These are phyloP conservation scores for Suillus subluteus DNA, from an alignment of 768 basidiomycete species.

Conservation along the genomic window DNA sequence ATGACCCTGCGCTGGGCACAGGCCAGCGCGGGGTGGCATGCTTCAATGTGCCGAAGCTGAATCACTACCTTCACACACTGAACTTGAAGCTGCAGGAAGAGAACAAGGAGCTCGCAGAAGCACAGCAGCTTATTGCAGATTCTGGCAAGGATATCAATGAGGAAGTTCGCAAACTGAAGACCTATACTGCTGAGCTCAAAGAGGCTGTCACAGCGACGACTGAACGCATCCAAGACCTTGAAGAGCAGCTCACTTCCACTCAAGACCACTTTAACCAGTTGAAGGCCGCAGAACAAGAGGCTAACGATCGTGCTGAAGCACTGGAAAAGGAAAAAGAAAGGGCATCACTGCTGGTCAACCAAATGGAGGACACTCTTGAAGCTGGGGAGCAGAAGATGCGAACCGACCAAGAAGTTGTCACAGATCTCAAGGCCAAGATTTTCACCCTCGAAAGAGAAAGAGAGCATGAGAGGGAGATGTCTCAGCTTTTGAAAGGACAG, in stretches of 20 bases:
- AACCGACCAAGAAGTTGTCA: slow-evolving; percentile 58
- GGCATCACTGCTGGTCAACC: slow-evolving; percentile 57
- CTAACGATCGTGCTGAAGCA: slow-evolving; percentile 50
- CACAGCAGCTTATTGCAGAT: slow-evolving; percentile 29
- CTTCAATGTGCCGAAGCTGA: slow-evolving; percentile 86
- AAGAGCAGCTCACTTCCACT: slow-evolving; percentile 53
- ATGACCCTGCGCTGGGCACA: slow-evolving; percentile 81
- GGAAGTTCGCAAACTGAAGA: slow-evolving; percentile 46
- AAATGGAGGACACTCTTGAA: slow-evolving; percentile 78
- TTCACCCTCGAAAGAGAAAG: slow-evolving; percentile 60
- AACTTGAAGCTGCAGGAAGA: slow-evolving; percentile 86
- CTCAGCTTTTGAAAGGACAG: slow-evolving; percentile 22
- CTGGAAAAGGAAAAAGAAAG: slow-evolving; percentile 57
- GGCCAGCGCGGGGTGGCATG: slow-evolving; percentile 69
- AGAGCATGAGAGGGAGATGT: slow-evolving; percentile 38
- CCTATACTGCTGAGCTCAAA: slow-evolving; percentile 62
- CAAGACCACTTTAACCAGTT: slow-evolving; percentile 49
- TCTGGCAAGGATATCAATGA: slow-evolving; percentile 30
- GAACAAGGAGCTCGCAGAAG: slow-evolving; percentile 53
- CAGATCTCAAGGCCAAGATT: slow-evolving; percentile 54
- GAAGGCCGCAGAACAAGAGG: slow-evolving; percentile 49
- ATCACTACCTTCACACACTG: slow-evolving; percentile 82
- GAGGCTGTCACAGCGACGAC: slow-evolving; percentile 55
- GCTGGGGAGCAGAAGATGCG: slow-evolving; percentile 74
- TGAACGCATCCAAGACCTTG: slow-evolving; percentile 58